These are phyloP conservation scores for Monosporascus cannonballus DNA, from an alignment of 2,329 filamentous ascomycete species.

Conservation along the genomic window DNA sequence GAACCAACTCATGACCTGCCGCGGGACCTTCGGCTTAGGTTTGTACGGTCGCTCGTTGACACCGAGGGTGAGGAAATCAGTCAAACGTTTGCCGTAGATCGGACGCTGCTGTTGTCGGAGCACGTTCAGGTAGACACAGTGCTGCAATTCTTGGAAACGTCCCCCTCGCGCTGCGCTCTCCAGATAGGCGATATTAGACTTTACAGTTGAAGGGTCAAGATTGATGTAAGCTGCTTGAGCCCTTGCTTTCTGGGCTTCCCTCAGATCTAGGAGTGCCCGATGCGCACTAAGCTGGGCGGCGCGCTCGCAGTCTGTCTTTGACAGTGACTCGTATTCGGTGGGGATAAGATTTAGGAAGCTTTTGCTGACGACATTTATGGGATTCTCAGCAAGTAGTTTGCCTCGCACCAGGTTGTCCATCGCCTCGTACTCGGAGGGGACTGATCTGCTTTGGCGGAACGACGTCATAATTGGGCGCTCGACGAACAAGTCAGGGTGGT, in stretches of 20 bases:
- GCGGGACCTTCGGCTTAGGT: conserved; percentile 54
- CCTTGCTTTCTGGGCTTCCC: conserved; percentile 61
- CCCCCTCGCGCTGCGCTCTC: conserved; percentile 65
- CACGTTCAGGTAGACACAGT: conserved; percentile 74
- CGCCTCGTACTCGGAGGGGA: conserved; percentile 65
- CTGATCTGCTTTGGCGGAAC: conserved; percentile 81
- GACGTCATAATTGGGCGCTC: conserved; percentile 95
- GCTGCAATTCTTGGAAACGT: conserved; percentile 72
- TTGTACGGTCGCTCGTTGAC: conserved; percentile 52
- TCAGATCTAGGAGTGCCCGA: conserved; percentile 60
- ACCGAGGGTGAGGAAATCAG: conserved; percentile 66
- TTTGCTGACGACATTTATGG: conserved; percentile 61
- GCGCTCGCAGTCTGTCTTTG: conserved; percentile 44
- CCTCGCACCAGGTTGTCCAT: conserved; percentile 66
- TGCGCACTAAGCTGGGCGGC: conserved; percentile 65
- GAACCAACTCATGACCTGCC: conserved; percentile 67
- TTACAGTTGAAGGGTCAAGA: conserved; percentile 61
- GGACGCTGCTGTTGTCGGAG: conserved; percentile 74
- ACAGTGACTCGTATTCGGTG: conserved; percentile 61
- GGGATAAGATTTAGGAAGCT: conserved; percentile 76
- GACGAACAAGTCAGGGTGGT: conserved; percentile 94
- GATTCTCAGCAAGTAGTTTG: conserved; percentile 54
- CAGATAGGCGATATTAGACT: conserved; percentile 65
- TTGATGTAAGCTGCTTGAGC: conserved; percentile 48
- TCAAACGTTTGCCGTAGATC: conserved; percentile 73